Base-by-base conservation (phyloP, 371 early-diverging fungal genomes). In the Parasitella parasitica region DNA sequence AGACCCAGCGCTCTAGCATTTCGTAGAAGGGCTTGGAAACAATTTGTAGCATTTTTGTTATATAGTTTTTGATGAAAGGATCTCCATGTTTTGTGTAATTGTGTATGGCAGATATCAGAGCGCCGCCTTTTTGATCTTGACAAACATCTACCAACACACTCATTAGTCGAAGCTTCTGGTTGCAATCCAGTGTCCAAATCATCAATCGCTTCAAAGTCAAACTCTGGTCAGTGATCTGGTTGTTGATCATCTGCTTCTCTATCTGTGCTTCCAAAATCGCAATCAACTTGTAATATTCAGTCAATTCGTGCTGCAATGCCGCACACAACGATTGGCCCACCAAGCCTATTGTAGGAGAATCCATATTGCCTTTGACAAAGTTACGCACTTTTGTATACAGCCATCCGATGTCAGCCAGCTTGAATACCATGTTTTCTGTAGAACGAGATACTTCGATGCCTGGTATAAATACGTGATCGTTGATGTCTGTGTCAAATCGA, bases 1-100 rank as follows among this genome's bases (percentile, higher is more conserved):
- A 93, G 16, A 98, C 86, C 98, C 98, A 98, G n/a, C 88, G 84
- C 41, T 85, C 86, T 16, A 98, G 79, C 86, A 94, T 95, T 52
- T 86, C 86, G 66, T 88, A 95, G 71, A 97, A 96, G 5, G 98
- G 97, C 27, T 73, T 77, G 0, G 96, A 89, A 0, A 94, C 88
- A 62, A 89, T 77, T 56, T 84, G 81, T n/a, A 97, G 75, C 69
- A 95, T 83, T n/a, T 84, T 69, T n/a, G 84, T 76, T 22, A 94
- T 82, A 71, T 93, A 94, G 16, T 85, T 63, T 61, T 90, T 86
- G 34, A 94, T 86, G 26, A 90, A 86, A 4, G 96, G 94, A 66
- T 97, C 96, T 0, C 98, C 98, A 68, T 97, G 94, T 49, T 90
- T 87, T 15, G 86, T 88, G 56, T 91, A 91, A 49, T 83, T 85